These are phyloP conservation scores for Hirsutella rhossiliensis DNA, from an alignment of 2,329 filamentous ascomycete genomes.

Conservation along the genomic window DNA sequence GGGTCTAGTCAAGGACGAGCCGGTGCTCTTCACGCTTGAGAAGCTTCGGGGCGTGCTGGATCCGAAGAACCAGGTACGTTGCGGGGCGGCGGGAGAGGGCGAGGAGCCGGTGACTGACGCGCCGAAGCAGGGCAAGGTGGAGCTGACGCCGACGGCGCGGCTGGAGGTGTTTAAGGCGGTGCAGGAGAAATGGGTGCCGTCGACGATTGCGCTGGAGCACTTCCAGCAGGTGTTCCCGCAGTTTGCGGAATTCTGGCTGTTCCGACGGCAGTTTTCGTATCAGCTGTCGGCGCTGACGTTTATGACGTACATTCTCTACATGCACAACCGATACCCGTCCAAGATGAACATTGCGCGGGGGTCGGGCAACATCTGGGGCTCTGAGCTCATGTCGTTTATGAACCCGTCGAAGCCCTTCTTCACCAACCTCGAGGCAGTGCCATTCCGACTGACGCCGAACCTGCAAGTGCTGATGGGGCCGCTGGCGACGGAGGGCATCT, in stretches of 20 bases:
- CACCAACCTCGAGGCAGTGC: constrained; percentile 89
- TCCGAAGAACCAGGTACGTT: constrained; percentile 44
- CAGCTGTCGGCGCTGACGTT: constrained; percentile 91
- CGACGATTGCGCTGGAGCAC: constrained; percentile 72
- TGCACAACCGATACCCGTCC: constrained; percentile 89
- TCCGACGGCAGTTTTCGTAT: constrained; percentile 93
- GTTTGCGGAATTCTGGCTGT: constrained; percentile 94
- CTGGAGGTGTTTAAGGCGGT: constrained; percentile 92
- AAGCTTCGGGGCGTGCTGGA: constrained; percentile 72
- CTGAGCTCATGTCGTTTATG: constrained; percentile 87
- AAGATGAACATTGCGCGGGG: constrained; percentile 86
- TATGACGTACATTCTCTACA: constrained; percentile 97
- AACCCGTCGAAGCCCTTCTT: constrained; percentile 75
- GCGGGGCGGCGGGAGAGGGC: constrained; percentile 12
- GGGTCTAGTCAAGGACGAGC: constrained; percentile 86
- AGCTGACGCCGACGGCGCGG: constrained; percentile 60
- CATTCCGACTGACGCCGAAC: constrained; percentile 94
- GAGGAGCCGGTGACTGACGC: constrained; percentile 4
- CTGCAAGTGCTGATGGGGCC: constrained; percentile 94
- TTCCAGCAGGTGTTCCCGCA: constrained; percentile 81
- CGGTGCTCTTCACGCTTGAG: constrained; percentile 89
- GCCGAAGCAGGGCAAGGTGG: constrained; percentile 45
- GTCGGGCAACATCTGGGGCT: constrained; percentile 91
- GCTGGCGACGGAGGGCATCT: constrained; percentile 90
- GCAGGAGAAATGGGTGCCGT: constrained; percentile 84